Conservation (phyloP, 805 yeast genomes). For the Blastobotrys chiropterorum region DNA sequence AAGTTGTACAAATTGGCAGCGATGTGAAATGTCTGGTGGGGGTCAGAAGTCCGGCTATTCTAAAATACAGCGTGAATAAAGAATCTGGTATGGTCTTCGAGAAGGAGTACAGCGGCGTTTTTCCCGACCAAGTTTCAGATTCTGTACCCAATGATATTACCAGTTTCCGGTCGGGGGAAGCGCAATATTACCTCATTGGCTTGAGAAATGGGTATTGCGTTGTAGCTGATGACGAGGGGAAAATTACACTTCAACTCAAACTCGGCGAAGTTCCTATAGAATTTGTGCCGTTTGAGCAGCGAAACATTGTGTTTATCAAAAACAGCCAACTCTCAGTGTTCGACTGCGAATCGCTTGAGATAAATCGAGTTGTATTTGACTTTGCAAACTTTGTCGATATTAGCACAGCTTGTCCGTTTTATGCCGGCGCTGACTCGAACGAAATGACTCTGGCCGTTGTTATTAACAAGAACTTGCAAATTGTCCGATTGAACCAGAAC, state of each 20-base stretch:
- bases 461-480: conserved; percentile 9
- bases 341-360: neutral
- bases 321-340: neutral
- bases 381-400: neutral
- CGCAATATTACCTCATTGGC: neutral
- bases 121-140: neutral
- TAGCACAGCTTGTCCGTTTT: neutral
- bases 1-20: neutral
- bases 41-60: neutral
- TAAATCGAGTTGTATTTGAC: neutral
- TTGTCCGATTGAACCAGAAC: conserved; percentile 7
- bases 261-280: neutral
- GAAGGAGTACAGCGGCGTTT: neutral
- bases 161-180: neutral
- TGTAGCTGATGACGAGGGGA: neutral
- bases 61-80: neutral
- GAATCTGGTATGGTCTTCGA: neutral
- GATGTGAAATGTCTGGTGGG: neutral
- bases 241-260: neutral
- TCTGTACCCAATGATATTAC: neutral
- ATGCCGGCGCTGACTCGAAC: neutral
- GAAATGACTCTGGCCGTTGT: conserved; percentile 6
- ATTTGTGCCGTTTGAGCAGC: neutral
- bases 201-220: neutral
- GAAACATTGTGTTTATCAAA: neutral